Conservation (phyloP, 2,329 filamentous ascomycete genomes). For the Aureobasidium lini region DNA sequence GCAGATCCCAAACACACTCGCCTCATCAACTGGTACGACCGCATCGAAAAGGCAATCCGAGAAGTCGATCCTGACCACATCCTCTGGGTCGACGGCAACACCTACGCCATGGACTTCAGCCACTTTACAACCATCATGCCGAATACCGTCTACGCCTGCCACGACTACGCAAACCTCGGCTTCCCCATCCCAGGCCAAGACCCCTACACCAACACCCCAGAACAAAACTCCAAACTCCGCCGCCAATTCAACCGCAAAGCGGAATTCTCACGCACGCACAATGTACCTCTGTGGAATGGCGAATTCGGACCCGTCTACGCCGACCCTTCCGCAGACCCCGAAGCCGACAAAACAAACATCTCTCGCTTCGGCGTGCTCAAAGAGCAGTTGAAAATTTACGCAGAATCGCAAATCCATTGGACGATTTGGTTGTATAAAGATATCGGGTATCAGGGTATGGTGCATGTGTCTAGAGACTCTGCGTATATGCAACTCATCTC, state of each 20-base stretch:
- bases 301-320: slow-evolving; percentile 43
- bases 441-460: slow-evolving; percentile 29
- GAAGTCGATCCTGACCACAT: slow-evolving; percentile 40
- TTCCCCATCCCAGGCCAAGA: slow-evolving; percentile 33
- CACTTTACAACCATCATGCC: slow-evolving; percentile 37
- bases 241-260: slow-evolving; percentile 32
- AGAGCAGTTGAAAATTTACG: slow-evolving; percentile 46
- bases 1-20: slow-evolving; percentile 38
- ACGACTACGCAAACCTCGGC: slow-evolving; percentile 45
- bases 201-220: slow-evolving; percentile 33
- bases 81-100: slow-evolving; percentile 46
- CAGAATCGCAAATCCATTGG: slow-evolving; percentile 47
- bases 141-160: slow-evolving; percentile 41
- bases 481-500: slow-evolving; percentile 43
- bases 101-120: slow-evolving; percentile 45
- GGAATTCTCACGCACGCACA: slow-evolving; percentile 34
- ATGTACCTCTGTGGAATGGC: slow-evolving; percentile 45
- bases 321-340: slow-evolving; percentile 30
- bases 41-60: slow-evolving; percentile 38
- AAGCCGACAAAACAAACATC: slow-evolving; percentile 32
- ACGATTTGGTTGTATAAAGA: slow-evolving; percentile 40
- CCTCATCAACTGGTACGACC: slow-evolving; percentile 37
- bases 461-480: slow-evolving; percentile 22
- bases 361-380: slow-evolving; percentile 37
- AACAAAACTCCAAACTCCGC: slow-evolving; percentile 33